Evolutionary conservation across 208 protist species (phyloP), one percentile per base, ranked within the genome.

Genomic region (Trypanosoma scelopori): DNA sequence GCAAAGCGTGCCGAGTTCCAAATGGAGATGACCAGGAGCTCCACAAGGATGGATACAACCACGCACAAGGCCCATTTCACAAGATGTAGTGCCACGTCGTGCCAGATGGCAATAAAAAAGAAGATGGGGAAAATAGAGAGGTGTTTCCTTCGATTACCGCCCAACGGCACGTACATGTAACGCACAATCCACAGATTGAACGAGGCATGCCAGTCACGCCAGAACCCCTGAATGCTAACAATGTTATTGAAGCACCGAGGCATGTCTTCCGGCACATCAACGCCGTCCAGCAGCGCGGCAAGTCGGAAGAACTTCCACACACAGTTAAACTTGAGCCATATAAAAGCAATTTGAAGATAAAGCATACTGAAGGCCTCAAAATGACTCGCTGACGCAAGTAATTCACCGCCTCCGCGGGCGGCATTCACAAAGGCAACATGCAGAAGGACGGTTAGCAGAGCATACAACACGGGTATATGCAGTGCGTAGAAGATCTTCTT

Each of bases 161-260:
- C 79, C 35, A 94, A 62, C 43, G 88, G 82, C 13, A 93, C 73
- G 56, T 95, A 96, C 64, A 91, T 71, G 55, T 88, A 98, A 27
- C 93, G 88, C 52, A 97, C 79, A 49, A 97, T 87, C 90, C 93
- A 98, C 50, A 94, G 68, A 68, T 98, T 97, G 69, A 98, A 93
- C 5, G 79, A 85, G 25, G 82, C 79, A 68, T 98, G 94, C 94
- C 93, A 98, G 64, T 89, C 81, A 27, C 92, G 67, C 94, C 96
- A 98, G 72, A 98, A 98, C 41, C 79, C 79, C 15, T 69, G 73
- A 22, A 98, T 89, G 45, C 78, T 85, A 37, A 84, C 71, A 30
- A 79, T 86, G 55, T 88, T 89, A 28, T 55, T 79, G 42, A 93
- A 77, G 61, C 88, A 94, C 13, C 86, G 71, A 1, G 58, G 74